Conservation (phyloP, 2,329 filamentous ascomycete genomes). For the Cercospora sesami region DNA sequence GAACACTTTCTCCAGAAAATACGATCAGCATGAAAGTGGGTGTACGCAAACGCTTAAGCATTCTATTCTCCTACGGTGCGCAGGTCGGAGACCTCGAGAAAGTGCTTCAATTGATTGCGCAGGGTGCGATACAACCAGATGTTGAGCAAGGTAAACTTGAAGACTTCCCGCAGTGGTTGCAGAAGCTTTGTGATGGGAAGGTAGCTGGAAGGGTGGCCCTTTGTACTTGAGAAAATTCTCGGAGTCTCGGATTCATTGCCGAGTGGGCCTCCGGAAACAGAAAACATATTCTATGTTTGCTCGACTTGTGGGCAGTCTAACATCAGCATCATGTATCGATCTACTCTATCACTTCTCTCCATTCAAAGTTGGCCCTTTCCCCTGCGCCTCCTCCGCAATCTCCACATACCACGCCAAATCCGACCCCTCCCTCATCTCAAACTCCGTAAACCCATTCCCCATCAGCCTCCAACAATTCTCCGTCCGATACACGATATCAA, state of each 20-base stretch:
- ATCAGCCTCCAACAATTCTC: background rate
- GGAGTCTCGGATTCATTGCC: too few relatives aligned
- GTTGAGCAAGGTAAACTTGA: background rate
- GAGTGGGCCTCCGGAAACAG: too few relatives aligned
- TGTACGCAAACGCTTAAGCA: background rate
- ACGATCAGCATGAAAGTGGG: background rate
- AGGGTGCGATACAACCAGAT: background rate
- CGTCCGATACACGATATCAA: background rate
- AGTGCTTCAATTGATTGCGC: background rate
- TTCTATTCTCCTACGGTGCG: background rate
- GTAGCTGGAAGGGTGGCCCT: background rate
- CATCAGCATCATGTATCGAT: background rate
- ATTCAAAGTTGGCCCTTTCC: background rate
- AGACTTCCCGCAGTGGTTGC: background rate
- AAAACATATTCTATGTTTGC: too few relatives aligned
- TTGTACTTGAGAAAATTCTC: background rate
- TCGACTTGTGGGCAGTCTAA: background rate
- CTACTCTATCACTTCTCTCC: background rate
- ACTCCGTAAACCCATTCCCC: background rate
- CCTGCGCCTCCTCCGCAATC: background rate
- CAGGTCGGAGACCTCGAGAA: background rate
- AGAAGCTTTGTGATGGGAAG: background rate
- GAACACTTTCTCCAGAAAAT: background rate
- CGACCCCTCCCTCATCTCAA: background rate
- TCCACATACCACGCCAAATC: background rate